Percentiles rank a stretch among this genome's conserved stretches.
phyloP scores from a whole-genome alignment of 768 basidiomycete species.

The Tulasnella calospora region DNA sequence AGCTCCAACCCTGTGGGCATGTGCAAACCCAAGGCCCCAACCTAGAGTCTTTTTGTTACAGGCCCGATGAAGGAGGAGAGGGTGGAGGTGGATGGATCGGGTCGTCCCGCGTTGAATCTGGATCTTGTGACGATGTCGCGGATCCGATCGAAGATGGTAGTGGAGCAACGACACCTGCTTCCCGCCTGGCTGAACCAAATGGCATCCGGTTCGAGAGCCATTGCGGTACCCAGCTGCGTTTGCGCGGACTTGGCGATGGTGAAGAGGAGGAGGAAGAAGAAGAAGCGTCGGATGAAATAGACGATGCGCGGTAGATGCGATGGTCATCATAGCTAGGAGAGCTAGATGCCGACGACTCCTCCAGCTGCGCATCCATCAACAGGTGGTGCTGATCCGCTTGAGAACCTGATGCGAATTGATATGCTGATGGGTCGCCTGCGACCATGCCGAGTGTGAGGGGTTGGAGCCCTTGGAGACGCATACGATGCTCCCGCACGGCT shows the following conservation, averaged over 20 bases:
- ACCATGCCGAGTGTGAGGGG: neutral
- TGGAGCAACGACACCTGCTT: neutral
- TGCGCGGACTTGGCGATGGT: neutral
- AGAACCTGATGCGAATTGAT: neutral
- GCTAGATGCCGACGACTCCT: neutral
- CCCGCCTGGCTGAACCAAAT: neutral
- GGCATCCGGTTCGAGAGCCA: neutral
- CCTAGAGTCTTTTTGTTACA: neutral
- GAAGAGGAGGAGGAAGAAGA: neutral
- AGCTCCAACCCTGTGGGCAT: neutral
- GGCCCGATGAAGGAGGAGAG: neutral
- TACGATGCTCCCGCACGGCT: constrained; percentile 72
- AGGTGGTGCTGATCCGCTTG: neutral
- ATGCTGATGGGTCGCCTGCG: neutral
- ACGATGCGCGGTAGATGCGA: neutral
- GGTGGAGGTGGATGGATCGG: neutral
- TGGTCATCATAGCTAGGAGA: neutral
- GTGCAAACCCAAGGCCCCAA: neutral
- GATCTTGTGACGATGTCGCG: neutral
- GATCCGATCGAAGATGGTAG: neutral
- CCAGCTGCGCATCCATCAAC: neutral
- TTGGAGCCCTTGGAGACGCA: constrained; percentile 36
- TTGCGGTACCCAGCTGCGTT: neutral
- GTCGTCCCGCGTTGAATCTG: neutral
- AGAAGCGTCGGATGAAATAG: neutral